Evolutionary conservation across 441 rosid genomes (phyloP).

Genomic region (Macaranga tanarius): DNA sequence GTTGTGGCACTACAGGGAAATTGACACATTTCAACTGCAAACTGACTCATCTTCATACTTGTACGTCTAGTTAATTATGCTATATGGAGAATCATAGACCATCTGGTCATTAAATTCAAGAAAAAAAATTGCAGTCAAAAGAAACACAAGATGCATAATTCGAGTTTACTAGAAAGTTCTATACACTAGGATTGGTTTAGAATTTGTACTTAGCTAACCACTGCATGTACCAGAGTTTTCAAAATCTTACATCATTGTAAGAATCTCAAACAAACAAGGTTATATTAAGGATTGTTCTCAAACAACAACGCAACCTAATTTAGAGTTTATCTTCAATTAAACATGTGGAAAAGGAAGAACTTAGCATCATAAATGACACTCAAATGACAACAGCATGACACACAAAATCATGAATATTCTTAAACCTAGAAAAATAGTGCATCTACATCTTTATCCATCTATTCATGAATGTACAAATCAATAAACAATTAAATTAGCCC

Average conservation of each 20-base stretch:
- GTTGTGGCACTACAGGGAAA: background rate
- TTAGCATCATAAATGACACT: background rate
- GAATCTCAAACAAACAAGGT: background rate
- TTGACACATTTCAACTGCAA: background rate
- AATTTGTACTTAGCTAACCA: background rate
- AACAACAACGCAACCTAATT: background rate
- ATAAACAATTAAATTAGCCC: slow-evolving; percentile 20
- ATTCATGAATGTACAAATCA: background rate
- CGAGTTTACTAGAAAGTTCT: background rate
- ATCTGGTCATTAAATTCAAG: background rate
- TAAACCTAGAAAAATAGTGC: too few species aligned
- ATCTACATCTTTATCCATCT: background rate
- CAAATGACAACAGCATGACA: background rate
- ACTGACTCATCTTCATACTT: background rate
- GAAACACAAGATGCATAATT: background rate
- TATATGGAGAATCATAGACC: background rate
- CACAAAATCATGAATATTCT: background rate
- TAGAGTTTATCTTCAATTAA: background rate
- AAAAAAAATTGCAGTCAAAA: background rate
- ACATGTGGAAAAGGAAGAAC: background rate
- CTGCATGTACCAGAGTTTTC: background rate
- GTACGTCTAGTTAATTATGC: background rate
- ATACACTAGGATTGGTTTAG: background rate
- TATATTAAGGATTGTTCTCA: background rate
- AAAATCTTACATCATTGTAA: background rate